Evolutionary conservation across 2,329 filamentous ascomycete genomes (phyloP), one percentile per base, ranked within the genome.

Genomic region (Fusarium xyrophilum): DNA sequence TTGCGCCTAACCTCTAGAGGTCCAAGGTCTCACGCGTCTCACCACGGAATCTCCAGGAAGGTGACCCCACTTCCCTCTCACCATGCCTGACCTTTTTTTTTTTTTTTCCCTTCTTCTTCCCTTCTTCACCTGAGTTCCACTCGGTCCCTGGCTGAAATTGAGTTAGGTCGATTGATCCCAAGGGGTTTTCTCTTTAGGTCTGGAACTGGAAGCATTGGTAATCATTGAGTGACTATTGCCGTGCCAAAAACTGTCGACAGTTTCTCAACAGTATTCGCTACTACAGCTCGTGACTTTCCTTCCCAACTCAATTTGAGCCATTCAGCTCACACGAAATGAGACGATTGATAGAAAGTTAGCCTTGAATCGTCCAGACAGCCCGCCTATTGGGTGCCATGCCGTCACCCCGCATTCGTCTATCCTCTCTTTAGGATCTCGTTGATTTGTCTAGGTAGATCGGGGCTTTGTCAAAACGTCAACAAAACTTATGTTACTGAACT

Each of bases 1-100:
- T 70, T 72, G 63, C 72, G 70, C 72, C 72, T 73, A 73, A 74
- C 72, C 72, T 73, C 72, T 74, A 74, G 68, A 70, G 72, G 72
- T 71, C 73, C 72, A 65, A 73, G 72, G 72, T 74, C 65, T 73
- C 64, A 47, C 61, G 57, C 56, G 71, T 66, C 68, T 72, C 70
- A 73, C 70, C 71, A 70, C 65, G 65, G 67, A 68, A 73, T 68
- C 63, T 69, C 57, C 46, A 67, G 62, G 67, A 67, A 69, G 54
- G 51, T 61, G 51, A 54, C 48, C 39, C 53, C 63, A 67, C 63
- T 50, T 47, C 36, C 33, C 57, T 25, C 63, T 66, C 61, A 65
- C 63, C 44, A 64, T 63, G 53, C 48, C 50, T 57, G 46, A 69
- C 65, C 47, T 62, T 52, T 52, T 55, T 48, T 42, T 46, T 21